Conservation (phyloP, 192 early-diverging fungal genomes). For the Lobosporangium transversale region DNA sequence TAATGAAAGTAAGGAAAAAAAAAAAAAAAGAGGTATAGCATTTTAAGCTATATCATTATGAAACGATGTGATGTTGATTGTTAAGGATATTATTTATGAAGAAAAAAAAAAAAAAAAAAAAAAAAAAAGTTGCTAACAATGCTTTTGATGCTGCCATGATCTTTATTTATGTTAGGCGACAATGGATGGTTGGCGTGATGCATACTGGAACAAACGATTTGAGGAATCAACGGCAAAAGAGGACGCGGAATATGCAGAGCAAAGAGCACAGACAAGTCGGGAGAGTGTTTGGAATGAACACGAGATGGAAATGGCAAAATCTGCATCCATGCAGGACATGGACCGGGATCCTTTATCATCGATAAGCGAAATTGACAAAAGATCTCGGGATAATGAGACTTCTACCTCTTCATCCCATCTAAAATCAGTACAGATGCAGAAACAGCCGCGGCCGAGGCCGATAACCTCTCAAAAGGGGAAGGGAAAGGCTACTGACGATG, state of each 20-base stretch:
- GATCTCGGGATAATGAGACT: background rate
- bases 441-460: constrained; percentile 4
- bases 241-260: constrained; percentile 7
- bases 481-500: constrained; percentile 16
- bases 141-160: no score
- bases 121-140: no score
- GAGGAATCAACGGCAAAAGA: background rate
- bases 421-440: no score
- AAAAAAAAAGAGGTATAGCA: no score
- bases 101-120: no score
- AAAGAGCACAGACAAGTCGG: constrained; percentile 4
- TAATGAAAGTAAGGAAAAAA: constrained; percentile 43
- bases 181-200: constrained; percentile 48
- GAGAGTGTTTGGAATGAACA: constrained; percentile 25
- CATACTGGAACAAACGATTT: constrained; percentile 23
- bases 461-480: constrained; percentile 27
- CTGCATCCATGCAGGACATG: constrained; percentile 1
- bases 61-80: no score
- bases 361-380: background rate
- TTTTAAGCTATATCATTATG: no score
- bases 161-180: no score
- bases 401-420: background rate
- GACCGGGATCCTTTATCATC: background rate
- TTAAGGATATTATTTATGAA: no score
- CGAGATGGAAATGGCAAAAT: background rate